Evolutionary conservation across 495 filamentous ascomycete genomes (phyloP).

Genomic region (Massariosphaeria phaeospora): DNA sequence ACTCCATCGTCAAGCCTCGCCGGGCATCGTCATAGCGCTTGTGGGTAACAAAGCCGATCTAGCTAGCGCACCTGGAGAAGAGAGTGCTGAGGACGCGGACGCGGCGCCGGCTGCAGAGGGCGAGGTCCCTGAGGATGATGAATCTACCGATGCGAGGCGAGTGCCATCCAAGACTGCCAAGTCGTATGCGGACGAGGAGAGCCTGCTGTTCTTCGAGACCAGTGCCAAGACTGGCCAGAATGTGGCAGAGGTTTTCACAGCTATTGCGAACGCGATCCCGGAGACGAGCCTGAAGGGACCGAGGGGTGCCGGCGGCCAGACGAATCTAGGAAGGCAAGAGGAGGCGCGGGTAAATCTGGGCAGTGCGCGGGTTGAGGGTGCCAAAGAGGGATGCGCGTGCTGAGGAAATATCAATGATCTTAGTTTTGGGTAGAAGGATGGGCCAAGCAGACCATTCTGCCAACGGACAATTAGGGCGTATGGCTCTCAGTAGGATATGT

Average conservation of each 20-base stretch:
- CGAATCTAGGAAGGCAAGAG: conserved; percentile 47
- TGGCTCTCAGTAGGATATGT: too few species aligned
- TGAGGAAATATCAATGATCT: conserved; percentile 39
- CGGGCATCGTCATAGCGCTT: conserved; percentile 94
- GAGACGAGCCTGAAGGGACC: conserved; percentile 90
- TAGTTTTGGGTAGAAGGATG: too few species aligned
- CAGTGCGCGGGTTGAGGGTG: conserved; percentile 52
- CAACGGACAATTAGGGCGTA: too few species aligned
- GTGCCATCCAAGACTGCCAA: conserved; percentile 84
- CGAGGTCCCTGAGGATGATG: conserved; percentile 50
- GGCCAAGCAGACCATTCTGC: too few species aligned
- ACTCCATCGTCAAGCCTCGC: conserved; percentile 92
- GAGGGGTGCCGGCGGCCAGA: conserved; percentile 51
- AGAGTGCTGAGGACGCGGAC: conserved; percentile 36
- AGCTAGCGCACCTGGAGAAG: conserved; percentile 39
- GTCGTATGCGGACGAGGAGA: conserved; percentile 90
- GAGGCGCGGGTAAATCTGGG: conserved; percentile 68
- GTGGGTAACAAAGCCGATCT: conserved; percentile 98
- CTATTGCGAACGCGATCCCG: conserved; percentile 96
- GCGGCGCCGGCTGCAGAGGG: conserved; percentile 42
- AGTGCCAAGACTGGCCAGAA: conserved; percentile 93
- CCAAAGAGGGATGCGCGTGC: conserved; percentile 93
- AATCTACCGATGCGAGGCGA: conserved; percentile 70
- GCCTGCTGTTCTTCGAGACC: conserved; percentile 92
- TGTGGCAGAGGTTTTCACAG: conserved; percentile 92